phyloP scores from a whole-genome alignment of 2,329 filamentous ascomycete genomes.

The Fusarium sp. region DNA sequence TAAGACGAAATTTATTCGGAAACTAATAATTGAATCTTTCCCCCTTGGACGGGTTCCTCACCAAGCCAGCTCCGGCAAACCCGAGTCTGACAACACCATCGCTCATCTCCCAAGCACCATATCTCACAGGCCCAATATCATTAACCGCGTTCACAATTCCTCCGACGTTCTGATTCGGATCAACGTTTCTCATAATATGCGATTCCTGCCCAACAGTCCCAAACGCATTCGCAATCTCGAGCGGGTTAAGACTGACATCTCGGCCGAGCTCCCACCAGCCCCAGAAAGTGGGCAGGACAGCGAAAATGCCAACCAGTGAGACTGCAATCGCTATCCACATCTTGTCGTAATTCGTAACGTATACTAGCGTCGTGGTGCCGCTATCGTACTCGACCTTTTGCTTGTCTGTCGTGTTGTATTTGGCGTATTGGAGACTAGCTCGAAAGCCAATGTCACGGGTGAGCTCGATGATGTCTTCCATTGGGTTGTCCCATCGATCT shows the following conservation, averaged over 20 bases:
- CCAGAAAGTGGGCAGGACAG: constrained; percentile 34
- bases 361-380: constrained; percentile 24
- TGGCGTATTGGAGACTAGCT: constrained; percentile 35
- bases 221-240: constrained; percentile 40
- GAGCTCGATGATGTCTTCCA: constrained; percentile 40
- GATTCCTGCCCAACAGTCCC: constrained; percentile 26
- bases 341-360: constrained; percentile 32
- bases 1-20: fast-evolving
- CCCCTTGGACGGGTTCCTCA: constrained; percentile 32
- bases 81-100: constrained; percentile 34
- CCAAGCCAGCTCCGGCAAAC: constrained; percentile 22
- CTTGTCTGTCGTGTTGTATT: constrained; percentile 29
- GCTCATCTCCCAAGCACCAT: constrained; percentile 37
- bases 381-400: constrained; percentile 25
- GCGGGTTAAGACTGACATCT: constrained; percentile 36
- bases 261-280: constrained; percentile 41
- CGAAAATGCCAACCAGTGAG: constrained; percentile 30
- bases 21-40: constrained; percentile 35
- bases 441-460: constrained; percentile 35
- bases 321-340: constrained; percentile 36
- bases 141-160: constrained; percentile 26
- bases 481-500: constrained; percentile 30
- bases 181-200: constrained; percentile 29
- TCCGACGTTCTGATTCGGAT: constrained; percentile 32
- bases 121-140: constrained; percentile 26